Percentiles rank a stretch among this genome's conserved stretches.
Evolutionary conservation across 2,329 filamentous ascomycete species (phyloP).

Genomic region (Dothideomycetes sp.): DNA sequence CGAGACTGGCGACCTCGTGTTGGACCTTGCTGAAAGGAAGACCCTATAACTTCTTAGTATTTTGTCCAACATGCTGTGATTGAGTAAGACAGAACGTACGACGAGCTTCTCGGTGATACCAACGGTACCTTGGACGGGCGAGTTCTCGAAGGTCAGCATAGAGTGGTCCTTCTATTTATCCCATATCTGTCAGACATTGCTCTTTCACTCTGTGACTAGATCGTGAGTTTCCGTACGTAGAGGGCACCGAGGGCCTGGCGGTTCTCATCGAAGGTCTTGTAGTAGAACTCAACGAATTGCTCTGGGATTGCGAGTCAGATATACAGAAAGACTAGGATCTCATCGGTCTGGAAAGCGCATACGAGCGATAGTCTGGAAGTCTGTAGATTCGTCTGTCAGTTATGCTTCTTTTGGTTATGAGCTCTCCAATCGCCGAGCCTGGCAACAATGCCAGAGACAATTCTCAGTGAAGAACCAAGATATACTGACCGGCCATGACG

Average conservation of each 20-base stretch:
- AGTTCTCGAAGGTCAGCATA: constrained; percentile 86
- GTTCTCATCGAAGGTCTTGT: constrained; percentile 72
- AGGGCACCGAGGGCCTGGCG: constrained; percentile 57
- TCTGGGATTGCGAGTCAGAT: no score
- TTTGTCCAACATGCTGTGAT: not conserved
- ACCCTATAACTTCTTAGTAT: constrained; percentile 38
- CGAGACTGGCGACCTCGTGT: constrained; percentile 67
- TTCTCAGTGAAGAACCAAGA: no score
- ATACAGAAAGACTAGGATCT: no score
- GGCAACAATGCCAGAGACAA: no score
- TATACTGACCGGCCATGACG: constrained; percentile 12
- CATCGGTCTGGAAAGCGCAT: constrained; percentile 24
- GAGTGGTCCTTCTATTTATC: constrained; percentile 62
- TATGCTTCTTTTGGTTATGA: no score
- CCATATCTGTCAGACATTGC: constrained; percentile 1
- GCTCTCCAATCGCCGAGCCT: no score
- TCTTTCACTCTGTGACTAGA: constrained; percentile 15
- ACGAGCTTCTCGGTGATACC: constrained; percentile 71
- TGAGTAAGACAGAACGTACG: constrained; percentile 43
- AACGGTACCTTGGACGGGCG: constrained; percentile 52
- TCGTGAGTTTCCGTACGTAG: constrained; percentile 57
- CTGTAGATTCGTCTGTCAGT: constrained; percentile 19
- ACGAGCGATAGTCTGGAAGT: constrained; percentile 36
- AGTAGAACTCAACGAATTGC: constrained; percentile 87
- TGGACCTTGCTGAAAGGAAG: constrained; percentile 75